Conservation (phyloP, 345 rosid genomes). For the Populus tremula region DNA sequence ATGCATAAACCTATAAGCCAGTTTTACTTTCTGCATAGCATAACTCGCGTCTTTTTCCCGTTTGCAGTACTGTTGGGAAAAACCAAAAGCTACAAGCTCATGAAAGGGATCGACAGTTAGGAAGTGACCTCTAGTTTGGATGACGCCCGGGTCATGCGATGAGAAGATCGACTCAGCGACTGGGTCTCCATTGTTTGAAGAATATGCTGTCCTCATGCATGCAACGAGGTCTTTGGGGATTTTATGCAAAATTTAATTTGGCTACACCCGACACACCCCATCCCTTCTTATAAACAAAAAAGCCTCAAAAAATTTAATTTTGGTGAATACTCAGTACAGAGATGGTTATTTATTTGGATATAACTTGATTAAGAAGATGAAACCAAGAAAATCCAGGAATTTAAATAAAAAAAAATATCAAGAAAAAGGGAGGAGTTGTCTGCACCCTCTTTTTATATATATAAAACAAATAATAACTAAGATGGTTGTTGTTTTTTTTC, state of each 20-base stretch:
- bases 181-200: not conserved
- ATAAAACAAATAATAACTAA: too few species aligned
- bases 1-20: not conserved
- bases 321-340: too few species aligned
- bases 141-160: not conserved
- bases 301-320: too few species aligned
- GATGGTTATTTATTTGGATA: too few species aligned
- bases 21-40: not conserved
- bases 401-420: too few species aligned
- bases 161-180: not conserved
- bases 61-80: not conserved
- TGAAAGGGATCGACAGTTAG: not conserved
- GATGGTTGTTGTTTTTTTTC: too few species aligned
- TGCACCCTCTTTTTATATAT: too few species aligned
- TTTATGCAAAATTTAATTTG: not conserved
- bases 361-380: too few species aligned
- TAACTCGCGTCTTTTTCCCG: not conserved
- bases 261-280: too few species aligned
- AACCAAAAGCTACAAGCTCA: not conserved
- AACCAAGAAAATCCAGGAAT: too few species aligned
- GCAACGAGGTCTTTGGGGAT: not conserved
- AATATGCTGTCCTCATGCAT: not conserved
- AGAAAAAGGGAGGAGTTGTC: too few species aligned
- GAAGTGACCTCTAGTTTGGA: not conserved
- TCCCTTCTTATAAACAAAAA: too few species aligned